A percentile compares a stretch with the other conserved stretches of the same genome.
Evolutionary conservation across 345 rosid species (phyloP).

Genomic region (Pistacia integerrima): DNA sequence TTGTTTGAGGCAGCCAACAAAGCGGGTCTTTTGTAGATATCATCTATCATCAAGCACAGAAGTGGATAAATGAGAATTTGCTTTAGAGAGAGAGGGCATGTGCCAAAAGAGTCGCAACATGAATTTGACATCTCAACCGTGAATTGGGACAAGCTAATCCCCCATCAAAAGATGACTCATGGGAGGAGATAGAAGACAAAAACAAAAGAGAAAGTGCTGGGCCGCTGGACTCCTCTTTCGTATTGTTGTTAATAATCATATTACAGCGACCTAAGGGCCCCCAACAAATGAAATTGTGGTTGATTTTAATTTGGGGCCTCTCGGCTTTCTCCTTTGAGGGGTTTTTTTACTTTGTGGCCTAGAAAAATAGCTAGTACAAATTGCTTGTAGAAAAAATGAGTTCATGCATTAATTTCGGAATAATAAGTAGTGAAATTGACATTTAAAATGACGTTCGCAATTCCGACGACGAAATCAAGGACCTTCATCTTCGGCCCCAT

Average conservation of each 20-base stretch:
- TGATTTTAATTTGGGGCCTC: background rate
- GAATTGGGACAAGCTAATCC: background rate
- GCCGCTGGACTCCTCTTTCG: background rate
- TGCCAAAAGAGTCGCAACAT: background rate
- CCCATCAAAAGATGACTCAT: background rate
- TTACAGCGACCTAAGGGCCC: background rate
- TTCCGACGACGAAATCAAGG: too few relatives aligned
- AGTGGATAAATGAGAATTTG: background rate
- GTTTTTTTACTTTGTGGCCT: background rate
- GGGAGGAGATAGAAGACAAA: background rate
- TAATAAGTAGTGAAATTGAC: too few relatives aligned
- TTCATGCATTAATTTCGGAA: too few relatives aligned
- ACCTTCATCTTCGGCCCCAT: too few relatives aligned
- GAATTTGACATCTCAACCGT: background rate
- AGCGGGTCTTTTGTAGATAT: background rate
- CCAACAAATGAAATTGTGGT: background rate
- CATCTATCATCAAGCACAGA: too few relatives aligned
- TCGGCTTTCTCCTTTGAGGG: constrained; percentile 5
- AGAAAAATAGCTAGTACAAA: too few relatives aligned
- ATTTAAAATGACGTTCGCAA: too few relatives aligned
- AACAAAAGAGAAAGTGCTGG: background rate
- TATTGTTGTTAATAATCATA: background rate
- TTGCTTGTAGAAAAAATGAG: too few relatives aligned
- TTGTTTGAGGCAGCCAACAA: background rate
- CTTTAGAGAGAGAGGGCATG: background rate